phyloP scores from a whole-genome alignment of 2,329 filamentous ascomycete species.

The Sordariomycetes sp. region DNA sequence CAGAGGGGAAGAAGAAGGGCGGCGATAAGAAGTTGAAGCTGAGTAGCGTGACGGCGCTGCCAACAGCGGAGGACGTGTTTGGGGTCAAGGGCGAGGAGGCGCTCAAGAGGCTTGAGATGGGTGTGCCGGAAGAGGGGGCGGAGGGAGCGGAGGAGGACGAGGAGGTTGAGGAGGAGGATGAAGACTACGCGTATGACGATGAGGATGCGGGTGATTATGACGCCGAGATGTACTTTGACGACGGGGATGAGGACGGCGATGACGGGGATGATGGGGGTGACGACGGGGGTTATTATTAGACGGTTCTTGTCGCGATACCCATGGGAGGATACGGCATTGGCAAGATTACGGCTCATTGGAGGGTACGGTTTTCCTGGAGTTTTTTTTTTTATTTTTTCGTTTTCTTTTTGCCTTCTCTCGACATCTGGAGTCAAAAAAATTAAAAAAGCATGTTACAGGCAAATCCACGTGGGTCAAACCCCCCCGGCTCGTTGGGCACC shows the following conservation, averaged over 20 bases:
- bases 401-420: too few relatives aligned
- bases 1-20: slow-evolving; percentile 12
- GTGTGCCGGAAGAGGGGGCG: slow-evolving; percentile 26
- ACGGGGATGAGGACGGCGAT: slow-evolving; percentile 38
- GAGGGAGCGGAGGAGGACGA: slow-evolving; percentile 35
- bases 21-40: slow-evolving; percentile 12
- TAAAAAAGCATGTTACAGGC: too few relatives aligned
- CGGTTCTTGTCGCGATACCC: background rate
- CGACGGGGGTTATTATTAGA: slow-evolving; percentile 2
- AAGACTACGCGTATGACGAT: slow-evolving; percentile 40
- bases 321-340: background rate
- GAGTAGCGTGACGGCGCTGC: slow-evolving; percentile 31
- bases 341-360: background rate
- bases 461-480: too few relatives aligned
- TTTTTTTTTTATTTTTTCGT: too few relatives aligned
- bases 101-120: slow-evolving; percentile 26
- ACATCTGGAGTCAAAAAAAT: too few relatives aligned
- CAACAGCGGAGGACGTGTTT: slow-evolving; percentile 37
- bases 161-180: slow-evolving; percentile 35
- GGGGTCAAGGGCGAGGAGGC: slow-evolving; percentile 12
- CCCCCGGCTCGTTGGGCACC: too few relatives aligned
- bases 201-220: slow-evolving; percentile 49
- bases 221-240: slow-evolving; percentile 47
- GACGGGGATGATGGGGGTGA: slow-evolving; percentile 28
- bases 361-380: too few relatives aligned